Conservation (phyloP, 2,329 filamentous ascomycete species). For the Davidsoniella eucalypti region DNA sequence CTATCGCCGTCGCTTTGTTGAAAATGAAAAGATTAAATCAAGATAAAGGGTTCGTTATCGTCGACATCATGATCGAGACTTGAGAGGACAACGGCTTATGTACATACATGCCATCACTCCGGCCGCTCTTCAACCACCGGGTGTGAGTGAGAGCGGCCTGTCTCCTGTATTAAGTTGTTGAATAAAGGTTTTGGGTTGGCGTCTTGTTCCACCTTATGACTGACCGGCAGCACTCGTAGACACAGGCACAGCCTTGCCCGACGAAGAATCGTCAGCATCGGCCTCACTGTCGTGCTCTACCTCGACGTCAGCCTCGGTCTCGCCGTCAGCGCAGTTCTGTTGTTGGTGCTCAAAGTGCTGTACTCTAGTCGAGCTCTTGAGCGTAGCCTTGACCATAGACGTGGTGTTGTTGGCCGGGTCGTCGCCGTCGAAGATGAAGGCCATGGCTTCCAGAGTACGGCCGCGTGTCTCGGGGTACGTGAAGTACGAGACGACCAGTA, state of each 20-base stretch:
- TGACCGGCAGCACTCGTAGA: background rate
- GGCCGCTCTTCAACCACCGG: too few species aligned
- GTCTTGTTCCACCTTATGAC: background rate
- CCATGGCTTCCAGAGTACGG: slow-evolving; percentile 15
- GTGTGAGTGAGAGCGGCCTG: background rate
- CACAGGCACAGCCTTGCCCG: background rate
- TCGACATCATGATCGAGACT: background rate
- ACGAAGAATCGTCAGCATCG: background rate
- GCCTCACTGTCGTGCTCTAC: background rate
- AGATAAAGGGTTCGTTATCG: background rate
- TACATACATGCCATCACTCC: background rate
- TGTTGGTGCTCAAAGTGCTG: background rate
- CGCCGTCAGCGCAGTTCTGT: background rate
- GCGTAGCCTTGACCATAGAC: background rate
- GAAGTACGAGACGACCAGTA: slow-evolving; percentile 48
- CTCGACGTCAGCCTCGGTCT: background rate
- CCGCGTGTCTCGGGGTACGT: slow-evolving; percentile 71
- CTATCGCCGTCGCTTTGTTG: slow-evolving; percentile 5
- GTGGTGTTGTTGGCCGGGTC: background rate
- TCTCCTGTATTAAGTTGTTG: background rate
- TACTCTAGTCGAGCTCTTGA: background rate
- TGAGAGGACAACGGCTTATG: background rate
- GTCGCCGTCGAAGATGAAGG: slow-evolving; percentile 12
- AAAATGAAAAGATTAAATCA: background rate
- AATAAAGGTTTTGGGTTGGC: background rate